Percentiles rank a stretch among this genome's conserved stretches.
These are phyloP conservation scores for Oidiodendron maius DNA, from an alignment of 495 filamentous ascomycete species.

Conservation along the genomic window DNA sequence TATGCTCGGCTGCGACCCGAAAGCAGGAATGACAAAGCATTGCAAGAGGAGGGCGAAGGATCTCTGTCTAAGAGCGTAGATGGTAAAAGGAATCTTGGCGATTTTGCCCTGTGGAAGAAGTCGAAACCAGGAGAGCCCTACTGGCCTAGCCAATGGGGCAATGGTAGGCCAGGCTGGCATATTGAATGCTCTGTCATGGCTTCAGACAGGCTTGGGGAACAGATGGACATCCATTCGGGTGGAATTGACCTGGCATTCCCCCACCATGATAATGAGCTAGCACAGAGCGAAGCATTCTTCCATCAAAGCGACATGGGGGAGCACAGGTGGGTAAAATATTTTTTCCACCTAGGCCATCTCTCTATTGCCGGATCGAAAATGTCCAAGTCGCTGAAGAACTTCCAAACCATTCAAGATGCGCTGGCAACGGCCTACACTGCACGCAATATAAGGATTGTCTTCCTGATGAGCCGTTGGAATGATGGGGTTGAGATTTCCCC, in stretches of 20 bases:
- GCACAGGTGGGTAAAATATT: slow-evolving; percentile 63
- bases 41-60: slow-evolving; percentile 88
- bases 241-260: slow-evolving; percentile 92
- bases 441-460: slow-evolving; percentile 75
- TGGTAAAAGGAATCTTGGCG: slow-evolving; percentile 63
- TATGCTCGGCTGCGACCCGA: slow-evolving; percentile 87
- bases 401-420: slow-evolving; percentile 88
- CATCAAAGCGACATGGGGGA: too few relatives aligned
- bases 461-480: slow-evolving; percentile 83
- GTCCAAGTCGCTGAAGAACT: slow-evolving; percentile 94
- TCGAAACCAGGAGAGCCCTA: slow-evolving; percentile 88
- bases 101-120: slow-evolving; percentile 95
- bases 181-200: slow-evolving; percentile 99
- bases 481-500: slow-evolving; percentile 87
- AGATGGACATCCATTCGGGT: slow-evolving; percentile 90
- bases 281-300: slow-evolving; percentile 89
- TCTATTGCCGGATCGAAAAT: slow-evolving; percentile 90
- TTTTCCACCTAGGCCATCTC: slow-evolving; percentile 92
- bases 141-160: slow-evolving; percentile 83
- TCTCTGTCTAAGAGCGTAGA: slow-evolving; percentile 62
- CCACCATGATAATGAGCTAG: slow-evolving; percentile 94
- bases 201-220: slow-evolving; percentile 69
- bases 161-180: slow-evolving; percentile 90
- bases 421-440: slow-evolving; percentile 71
- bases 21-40: slow-evolving; percentile 72